A percentile compares a stretch with the other conserved stretches of the same genome.
Evolutionary conservation across 345 rosid genomes (phyloP).

Genomic region (Rubroshorea leprosula): DNA sequence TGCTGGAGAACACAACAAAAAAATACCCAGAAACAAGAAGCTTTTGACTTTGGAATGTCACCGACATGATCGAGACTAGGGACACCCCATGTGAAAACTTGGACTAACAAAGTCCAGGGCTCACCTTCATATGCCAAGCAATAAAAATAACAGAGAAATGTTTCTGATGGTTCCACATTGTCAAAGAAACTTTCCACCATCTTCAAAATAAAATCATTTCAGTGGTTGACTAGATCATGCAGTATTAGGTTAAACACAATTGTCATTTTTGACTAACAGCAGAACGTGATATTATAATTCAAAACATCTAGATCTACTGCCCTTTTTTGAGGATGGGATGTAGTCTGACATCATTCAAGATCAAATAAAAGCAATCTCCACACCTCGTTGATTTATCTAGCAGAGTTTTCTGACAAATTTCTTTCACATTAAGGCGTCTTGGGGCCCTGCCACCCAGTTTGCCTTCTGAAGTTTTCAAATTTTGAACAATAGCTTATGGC

Average conservation of each 20-base stretch:
- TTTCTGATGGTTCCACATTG: no score
- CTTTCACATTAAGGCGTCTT: constrained; percentile 14
- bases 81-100: no score
- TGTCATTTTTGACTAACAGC: constrained; percentile 9
- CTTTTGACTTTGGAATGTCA: neutral
- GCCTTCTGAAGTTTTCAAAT: neutral
- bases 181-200: neutral
- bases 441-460: constrained; percentile 1
- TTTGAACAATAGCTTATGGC: constrained; percentile 3
- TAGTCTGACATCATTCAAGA: constrained; percentile 14
- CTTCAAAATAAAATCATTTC: neutral
- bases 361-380: neutral
- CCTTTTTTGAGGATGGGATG: no score
- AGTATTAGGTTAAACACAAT: neutral
- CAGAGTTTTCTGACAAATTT: no score
- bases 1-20: no score
- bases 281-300: neutral
- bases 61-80: neutral
- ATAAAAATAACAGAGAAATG: neutral
- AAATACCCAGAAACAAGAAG: neutral
- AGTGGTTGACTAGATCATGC: no score
- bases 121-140: neutral
- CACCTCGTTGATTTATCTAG: neutral
- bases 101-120: no score
- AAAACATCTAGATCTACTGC: no score